These are phyloP conservation scores for Diaporthe vaccinii DNA, from an alignment of 2,329 filamentous ascomycete genomes.

Conservation along the genomic window DNA sequence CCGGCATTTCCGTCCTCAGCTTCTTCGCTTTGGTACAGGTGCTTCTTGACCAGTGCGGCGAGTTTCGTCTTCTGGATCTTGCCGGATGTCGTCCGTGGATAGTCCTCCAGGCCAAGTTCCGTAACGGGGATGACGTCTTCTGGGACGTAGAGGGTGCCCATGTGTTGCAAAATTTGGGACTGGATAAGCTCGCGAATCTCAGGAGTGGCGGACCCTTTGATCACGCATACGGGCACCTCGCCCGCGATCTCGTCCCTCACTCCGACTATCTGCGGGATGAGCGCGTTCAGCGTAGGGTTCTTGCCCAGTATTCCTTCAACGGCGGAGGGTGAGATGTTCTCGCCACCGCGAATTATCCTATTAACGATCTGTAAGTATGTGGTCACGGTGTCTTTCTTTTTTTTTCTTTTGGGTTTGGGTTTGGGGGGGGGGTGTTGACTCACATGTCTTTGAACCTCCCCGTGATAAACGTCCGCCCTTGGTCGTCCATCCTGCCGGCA, in stretches of 20 bases:
- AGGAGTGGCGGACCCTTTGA: conserved; percentile 3
- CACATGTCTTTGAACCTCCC: conserved; percentile 34
- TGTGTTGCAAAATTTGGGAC: conserved; percentile 29
- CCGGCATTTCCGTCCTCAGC: background rate
- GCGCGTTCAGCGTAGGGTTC: conserved; percentile 10
- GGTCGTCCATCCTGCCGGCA: conserved; percentile 20
- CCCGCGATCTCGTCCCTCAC: conserved; percentile 22
- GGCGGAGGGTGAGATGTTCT: conserved; percentile 32
- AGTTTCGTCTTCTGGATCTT: conserved; percentile 34
- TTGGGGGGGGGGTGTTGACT: background rate
- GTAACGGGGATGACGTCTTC: conserved; percentile 29
- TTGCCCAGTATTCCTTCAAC: conserved; percentile 14
- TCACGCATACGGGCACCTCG: conserved; percentile 31
- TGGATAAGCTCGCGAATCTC: conserved; percentile 31
- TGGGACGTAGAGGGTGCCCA: conserved; percentile 33
- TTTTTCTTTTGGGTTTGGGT: background rate
- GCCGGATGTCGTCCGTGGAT: conserved; percentile 22
- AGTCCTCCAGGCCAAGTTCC: conserved; percentile 31
- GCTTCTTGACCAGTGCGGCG: conserved; percentile 11
- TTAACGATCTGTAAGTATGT: background rate
- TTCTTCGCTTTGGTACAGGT: background rate
- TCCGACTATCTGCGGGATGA: conserved; percentile 28
- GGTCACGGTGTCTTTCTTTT: background rate
- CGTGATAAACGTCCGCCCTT: conserved; percentile 22
- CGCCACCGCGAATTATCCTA: conserved; percentile 36